Evolutionary conservation across 1,139 yeast genomes (phyloP), one percentile per base, ranked within the genome.

Genomic region (Hanseniaspora sp.): DNA sequence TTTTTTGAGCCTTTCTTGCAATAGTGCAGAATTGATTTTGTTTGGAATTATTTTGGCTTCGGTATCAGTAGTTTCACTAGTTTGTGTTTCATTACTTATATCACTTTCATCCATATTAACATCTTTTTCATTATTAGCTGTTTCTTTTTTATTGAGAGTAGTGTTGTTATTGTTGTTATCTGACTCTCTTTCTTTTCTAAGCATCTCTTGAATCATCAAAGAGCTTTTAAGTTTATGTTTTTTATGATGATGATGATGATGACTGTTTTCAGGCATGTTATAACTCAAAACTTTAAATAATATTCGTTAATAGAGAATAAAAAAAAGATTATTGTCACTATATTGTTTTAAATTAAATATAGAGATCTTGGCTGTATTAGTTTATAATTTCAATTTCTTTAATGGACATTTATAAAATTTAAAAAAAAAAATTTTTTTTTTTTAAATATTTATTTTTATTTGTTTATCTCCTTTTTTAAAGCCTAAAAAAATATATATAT

Each of bases 1-100:
- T 9, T 51, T 35, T 17, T 38, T 37, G 13, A 51, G 40, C n/a
- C 40, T 53, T 30, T 48, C 46, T 29, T 44, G 35, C 11, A 47
- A 34, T 9, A 53, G 43, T 11, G 39, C 13, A 4, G 35, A 29
- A 13, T 37, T 46, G 28, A 38, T 46, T 23, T 33, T 45, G n/a
- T 28, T 52, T 46, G 18, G 17, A 15, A 23, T 15, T 1, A 15
- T 8, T 39, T 39, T 39, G 8, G 42, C 2, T 15, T 39, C 9
- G 3, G 8, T n/a, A 5, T 9, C 34, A 33, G 34, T 33, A 9
- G 13, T n/a, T 13, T 37, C 18, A 37, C 9, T n/a, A 37, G 5
- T 17, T 17, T 37, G n/a, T 2, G 8, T 37, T 3, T 18, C 30
- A 18, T 18, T 11, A 9, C n/a, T 18, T 13, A 12, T 23, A 4